phyloP scores from a whole-genome alignment of 2,329 filamentous ascomycete genomes.

The Aspergillus brunneoviolaceus region DNA sequence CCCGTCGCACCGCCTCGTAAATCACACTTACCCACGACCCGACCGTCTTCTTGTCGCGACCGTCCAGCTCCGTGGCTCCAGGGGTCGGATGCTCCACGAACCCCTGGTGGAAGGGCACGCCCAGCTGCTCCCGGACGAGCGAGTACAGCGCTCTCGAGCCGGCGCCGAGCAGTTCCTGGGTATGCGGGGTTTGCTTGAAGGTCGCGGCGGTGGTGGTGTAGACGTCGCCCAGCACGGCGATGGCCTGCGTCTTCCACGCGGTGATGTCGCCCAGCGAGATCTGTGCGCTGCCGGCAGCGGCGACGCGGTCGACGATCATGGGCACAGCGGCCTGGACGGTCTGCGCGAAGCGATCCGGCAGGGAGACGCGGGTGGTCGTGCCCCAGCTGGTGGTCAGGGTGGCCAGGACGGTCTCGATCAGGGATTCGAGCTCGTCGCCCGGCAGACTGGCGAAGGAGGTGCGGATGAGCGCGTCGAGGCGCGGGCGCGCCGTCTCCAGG shows the following conservation, averaged over 20 bases:
- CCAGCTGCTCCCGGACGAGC: constrained; percentile 32
- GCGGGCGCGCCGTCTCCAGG: constrained; percentile 16
- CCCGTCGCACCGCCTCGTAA: constrained; percentile 23
- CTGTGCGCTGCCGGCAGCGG: neutral
- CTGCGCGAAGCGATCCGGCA: neutral
- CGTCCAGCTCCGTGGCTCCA: constrained; percentile 11
- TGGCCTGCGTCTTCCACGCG: neutral
- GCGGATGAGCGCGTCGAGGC: constrained; percentile 15
- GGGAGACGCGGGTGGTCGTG: neutral
- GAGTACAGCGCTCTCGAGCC: constrained; percentile 33
- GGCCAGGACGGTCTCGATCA: neutral
- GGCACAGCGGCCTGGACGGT: neutral
- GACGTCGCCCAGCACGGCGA: neutral
- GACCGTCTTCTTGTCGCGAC: constrained; percentile 26
- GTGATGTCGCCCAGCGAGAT: neutral
- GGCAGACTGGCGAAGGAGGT: neutral
- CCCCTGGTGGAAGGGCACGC: constrained; percentile 32
- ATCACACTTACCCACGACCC: constrained; percentile 28
- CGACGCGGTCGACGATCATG: neutral
- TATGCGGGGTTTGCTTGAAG: constrained; percentile 18
- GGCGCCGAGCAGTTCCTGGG: constrained; percentile 16
- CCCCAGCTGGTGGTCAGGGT: neutral
- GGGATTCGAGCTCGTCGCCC: neutral
- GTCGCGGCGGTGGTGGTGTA: constrained; percentile 13
- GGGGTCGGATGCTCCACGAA: constrained; percentile 25